Evolutionary conservation across 768 basidiomycete genomes (phyloP).

Genomic region (Erythrobasidium yunnanense): DNA sequence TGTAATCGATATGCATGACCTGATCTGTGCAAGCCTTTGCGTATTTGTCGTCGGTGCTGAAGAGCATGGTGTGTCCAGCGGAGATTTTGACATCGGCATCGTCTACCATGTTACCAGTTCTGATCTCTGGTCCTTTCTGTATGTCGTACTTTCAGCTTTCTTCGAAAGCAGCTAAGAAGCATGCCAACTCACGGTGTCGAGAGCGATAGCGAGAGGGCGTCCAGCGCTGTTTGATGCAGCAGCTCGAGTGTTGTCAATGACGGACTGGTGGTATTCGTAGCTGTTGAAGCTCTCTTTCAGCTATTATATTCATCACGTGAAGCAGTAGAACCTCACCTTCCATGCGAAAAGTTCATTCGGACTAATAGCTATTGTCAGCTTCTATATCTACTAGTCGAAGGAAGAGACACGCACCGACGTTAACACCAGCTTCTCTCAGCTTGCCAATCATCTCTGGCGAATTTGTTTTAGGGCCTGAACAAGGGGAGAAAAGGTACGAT

Average conservation of each 20-base stretch:
- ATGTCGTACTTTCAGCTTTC: background rate
- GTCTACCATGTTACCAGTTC: slow-evolving; percentile 84
- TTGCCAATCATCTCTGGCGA: slow-evolving; percentile 71
- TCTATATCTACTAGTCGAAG: background rate
- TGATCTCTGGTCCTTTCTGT: slow-evolving; percentile 98
- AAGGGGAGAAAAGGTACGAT: background rate
- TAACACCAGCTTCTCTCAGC: slow-evolving; percentile 83
- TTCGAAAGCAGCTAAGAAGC: background rate
- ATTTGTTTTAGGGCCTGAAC: slow-evolving; percentile 83
- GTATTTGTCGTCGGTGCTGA: slow-evolving; percentile 74
- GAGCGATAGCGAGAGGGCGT: slow-evolving; percentile 89
- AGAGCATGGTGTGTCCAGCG: slow-evolving; percentile 85
- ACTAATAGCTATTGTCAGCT: slow-evolving; percentile 48
- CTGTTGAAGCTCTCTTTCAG: no score
- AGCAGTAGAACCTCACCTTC: slow-evolving; percentile 39
- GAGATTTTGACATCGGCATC: slow-evolving; percentile 70
- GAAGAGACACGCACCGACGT: slow-evolving; percentile 65
- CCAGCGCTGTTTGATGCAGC: slow-evolving; percentile 60
- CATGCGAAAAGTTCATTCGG: slow-evolving; percentile 99
- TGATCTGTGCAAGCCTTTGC: slow-evolving; percentile 69
- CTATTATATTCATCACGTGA: background rate
- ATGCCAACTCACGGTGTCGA: slow-evolving; percentile 68
- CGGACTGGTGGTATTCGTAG: slow-evolving; percentile 97
- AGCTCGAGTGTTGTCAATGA: slow-evolving; percentile 93
- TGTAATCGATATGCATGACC: slow-evolving; percentile 85